Evolutionary conservation across 2,329 filamentous ascomycete species (phyloP).

Genomic region (Alternaria consortialis): DNA sequence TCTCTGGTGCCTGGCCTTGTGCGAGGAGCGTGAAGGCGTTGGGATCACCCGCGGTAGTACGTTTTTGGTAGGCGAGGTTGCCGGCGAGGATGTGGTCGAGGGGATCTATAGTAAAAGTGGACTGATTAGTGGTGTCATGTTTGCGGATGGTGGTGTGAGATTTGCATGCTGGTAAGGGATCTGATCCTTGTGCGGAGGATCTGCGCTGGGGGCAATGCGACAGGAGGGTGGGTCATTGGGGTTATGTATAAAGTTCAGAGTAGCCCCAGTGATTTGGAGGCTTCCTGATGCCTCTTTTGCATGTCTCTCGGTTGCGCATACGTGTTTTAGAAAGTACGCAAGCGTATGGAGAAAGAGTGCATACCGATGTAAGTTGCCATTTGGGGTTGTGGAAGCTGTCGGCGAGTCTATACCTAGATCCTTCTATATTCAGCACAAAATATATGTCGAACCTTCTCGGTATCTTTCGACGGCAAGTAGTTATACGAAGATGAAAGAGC

Average conservation of each 20-base stretch:
- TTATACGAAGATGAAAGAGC: not conserved
- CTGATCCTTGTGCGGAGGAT: not conserved
- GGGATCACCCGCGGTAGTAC: conserved; percentile 71
- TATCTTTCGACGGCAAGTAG: not conserved
- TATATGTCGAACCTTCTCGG: not conserved
- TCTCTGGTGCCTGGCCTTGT: conserved; percentile 71
- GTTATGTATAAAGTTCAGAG: not conserved
- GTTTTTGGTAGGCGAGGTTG: conserved; percentile 75
- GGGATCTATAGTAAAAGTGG: conserved; percentile 55
- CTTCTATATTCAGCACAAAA: not conserved
- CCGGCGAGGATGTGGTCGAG: conserved; percentile 71
- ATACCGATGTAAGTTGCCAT: not conserved
- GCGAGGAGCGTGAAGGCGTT: conserved; percentile 75
- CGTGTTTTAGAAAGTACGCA: not conserved
- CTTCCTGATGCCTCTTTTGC: not conserved
- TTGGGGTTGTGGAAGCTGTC: not conserved
- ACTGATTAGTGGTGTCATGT: conserved; percentile 34
- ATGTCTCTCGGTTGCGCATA: not conserved
- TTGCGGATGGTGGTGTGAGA: conserved; percentile 5
- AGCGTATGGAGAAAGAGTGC: not conserved
- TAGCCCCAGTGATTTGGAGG: not conserved
- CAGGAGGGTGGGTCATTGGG: not conserved
- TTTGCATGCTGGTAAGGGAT: not conserved
- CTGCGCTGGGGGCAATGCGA: not conserved
- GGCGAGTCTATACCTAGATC: not conserved